Conservation (phyloP, 2,329 filamentous ascomycete species). For the Neonectria faginata region DNA sequence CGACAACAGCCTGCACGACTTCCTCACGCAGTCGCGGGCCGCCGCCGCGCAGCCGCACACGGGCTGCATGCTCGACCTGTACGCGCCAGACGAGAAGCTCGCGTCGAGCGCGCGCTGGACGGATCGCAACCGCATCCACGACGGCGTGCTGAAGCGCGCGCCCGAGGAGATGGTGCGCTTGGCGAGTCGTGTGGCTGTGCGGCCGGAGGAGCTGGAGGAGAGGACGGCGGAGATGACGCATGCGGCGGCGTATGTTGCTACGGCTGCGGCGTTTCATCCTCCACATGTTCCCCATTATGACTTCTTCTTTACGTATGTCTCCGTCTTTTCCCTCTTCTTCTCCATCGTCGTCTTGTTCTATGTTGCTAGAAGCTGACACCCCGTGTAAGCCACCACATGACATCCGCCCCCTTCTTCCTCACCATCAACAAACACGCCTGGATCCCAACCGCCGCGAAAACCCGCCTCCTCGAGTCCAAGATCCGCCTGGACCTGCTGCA, state of each 20-base stretch:
- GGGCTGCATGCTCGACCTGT: constrained; percentile 61
- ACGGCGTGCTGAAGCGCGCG: constrained; percentile 75
- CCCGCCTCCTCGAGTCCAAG: constrained; percentile 84
- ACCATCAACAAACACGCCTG: constrained; percentile 71
- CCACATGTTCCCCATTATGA: constrained; percentile 79
- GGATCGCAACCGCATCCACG: constrained; percentile 73
- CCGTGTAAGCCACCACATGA: constrained; percentile 77
- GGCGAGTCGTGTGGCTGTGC: constrained; percentile 69
- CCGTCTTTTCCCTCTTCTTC: too few species aligned
- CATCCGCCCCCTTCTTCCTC: constrained; percentile 78
- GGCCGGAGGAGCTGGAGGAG: constrained; percentile 67
- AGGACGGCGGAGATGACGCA: constrained; percentile 75
- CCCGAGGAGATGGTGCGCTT: constrained; percentile 71
- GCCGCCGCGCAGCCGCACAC: constrained; percentile 28
- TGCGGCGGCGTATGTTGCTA: constrained; percentile 62
- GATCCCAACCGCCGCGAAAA: constrained; percentile 70
- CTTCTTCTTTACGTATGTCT: constrained; percentile 75
- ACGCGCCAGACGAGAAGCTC: constrained; percentile 67
- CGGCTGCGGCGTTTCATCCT: constrained; percentile 70
- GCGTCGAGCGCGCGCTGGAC: constrained; percentile 58
- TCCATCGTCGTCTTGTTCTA: background rate
- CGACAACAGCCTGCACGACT: constrained; percentile 63
- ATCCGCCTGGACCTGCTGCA: constrained; percentile 78
- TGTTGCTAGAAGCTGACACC: constrained; percentile 15
- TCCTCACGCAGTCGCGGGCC: constrained; percentile 67